phyloP scores from a whole-genome alignment of 169 alveolate species.

The Plasmodium sp. region DNA sequence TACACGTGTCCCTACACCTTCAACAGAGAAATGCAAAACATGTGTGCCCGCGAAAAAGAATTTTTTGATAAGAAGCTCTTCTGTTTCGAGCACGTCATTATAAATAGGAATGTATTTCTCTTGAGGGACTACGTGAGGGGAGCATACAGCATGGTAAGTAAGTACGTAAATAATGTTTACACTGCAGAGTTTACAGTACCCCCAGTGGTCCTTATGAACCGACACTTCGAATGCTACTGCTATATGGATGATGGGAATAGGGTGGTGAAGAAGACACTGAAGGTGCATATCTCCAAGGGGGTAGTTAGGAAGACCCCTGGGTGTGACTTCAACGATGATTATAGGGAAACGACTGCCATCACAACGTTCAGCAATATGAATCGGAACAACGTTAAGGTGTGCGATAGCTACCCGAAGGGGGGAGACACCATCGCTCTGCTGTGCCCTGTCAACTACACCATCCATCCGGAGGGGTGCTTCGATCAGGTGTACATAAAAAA shows the following conservation, averaged over 20 bases:
- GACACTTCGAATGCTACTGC: slow-evolving; percentile 38
- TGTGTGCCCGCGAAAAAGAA: not conserved
- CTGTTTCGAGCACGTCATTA: slow-evolving; percentile 19
- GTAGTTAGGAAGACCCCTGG: slow-evolving; percentile 2
- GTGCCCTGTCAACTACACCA: slow-evolving; percentile 7
- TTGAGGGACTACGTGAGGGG: slow-evolving; percentile 28
- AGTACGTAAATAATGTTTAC: not conserved
- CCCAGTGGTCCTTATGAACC: not conserved
- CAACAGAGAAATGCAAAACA: not conserved
- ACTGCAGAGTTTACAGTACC: slow-evolving; percentile 19
- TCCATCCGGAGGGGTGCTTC: slow-evolving; percentile 43
- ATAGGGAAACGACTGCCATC: slow-evolving; percentile 8
- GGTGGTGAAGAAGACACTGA: slow-evolving; percentile 1
- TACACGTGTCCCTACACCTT: slow-evolving; percentile 39
- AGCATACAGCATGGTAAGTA: not conserved
- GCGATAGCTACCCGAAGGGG: slow-evolving; percentile 37
- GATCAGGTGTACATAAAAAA: slow-evolving; percentile 11
- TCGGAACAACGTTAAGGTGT: not conserved
- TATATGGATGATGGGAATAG: slow-evolving; percentile 1
- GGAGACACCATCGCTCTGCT: slow-evolving; percentile 18
- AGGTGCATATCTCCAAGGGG: slow-evolving; percentile 20
- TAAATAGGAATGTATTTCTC: not conserved
- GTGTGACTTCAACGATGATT: slow-evolving; percentile 41
- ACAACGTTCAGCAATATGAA: slow-evolving; percentile 8
- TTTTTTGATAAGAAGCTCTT: not conserved